These are phyloP conservation scores for Penicillium concentricum DNA, from an alignment of 2,329 filamentous ascomycete genomes.

Conservation along the genomic window DNA sequence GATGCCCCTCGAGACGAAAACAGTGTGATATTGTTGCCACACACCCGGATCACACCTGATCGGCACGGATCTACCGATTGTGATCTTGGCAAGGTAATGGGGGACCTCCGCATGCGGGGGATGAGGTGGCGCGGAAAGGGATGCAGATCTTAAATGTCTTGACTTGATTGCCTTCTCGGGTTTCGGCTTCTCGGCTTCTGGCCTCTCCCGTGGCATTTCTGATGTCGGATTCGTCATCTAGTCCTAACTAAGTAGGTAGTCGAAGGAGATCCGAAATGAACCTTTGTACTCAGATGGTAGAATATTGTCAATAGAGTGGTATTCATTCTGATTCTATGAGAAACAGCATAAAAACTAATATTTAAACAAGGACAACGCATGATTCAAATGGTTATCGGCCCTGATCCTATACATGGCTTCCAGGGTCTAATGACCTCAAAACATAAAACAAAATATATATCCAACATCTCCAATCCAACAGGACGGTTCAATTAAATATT, in stretches of 20 bases:
- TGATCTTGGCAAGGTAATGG: neutral
- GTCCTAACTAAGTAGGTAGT: neutral
- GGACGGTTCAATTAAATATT: slow-evolving; percentile 19
- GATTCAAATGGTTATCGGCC: neutral
- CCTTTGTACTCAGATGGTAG: neutral
- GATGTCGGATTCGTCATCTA: neutral
- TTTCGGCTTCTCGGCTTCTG: neutral
- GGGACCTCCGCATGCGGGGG: slow-evolving; percentile 5
- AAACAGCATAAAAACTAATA: neutral
- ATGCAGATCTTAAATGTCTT: neutral
- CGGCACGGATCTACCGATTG: neutral
- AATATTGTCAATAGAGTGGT: neutral
- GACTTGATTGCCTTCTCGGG: neutral
- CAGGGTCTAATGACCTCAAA: neutral
- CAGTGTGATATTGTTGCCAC: neutral
- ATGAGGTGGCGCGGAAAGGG: neutral
- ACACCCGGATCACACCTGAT: neutral
- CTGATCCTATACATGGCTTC: neutral
- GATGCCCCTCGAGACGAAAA: neutral
- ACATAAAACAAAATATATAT: neutral
- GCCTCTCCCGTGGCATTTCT: neutral
- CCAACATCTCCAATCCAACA: neutral
- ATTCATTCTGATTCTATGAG: neutral
- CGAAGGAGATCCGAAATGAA: neutral
- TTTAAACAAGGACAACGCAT: neutral